Conservation (phyloP, 2,329 filamentous ascomycete species). For the Claviceps fusiformis region DNA sequence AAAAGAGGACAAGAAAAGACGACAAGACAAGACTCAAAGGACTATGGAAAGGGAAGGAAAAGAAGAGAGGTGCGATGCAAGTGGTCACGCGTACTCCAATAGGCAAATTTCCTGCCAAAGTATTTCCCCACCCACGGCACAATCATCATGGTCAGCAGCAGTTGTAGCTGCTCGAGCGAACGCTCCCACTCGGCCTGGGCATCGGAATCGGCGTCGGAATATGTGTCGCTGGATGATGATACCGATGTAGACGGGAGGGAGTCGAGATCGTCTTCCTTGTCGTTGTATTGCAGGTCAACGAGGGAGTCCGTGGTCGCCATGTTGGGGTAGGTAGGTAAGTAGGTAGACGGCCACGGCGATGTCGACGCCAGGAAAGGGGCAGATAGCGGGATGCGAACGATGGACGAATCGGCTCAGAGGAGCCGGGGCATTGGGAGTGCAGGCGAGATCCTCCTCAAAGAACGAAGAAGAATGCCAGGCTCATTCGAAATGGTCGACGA, state of each 20-base stretch:
- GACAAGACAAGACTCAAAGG: not conserved
- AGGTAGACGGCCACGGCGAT: not conserved
- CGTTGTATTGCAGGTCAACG: conserved; percentile 37
- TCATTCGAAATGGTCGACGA: not conserved
- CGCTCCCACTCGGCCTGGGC: conserved; percentile 93
- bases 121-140: conserved; percentile 93
- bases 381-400: not conserved
- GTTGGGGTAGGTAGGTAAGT: not conserved
- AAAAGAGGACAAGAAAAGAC: not conserved
- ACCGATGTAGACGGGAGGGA: conserved; percentile 42
- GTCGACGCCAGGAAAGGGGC: not conserved
- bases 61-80: not conserved
- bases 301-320: conserved; percentile 30
- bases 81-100: conserved; percentile 58
- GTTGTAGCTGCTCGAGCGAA: conserved; percentile 82
- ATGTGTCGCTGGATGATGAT: conserved; percentile 37
- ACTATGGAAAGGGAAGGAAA: not conserved
- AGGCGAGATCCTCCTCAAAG: not conserved
- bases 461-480: not conserved
- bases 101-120: conserved; percentile 85
- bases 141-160: conserved; percentile 85
- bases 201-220: conserved; percentile 56
- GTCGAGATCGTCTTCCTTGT: conserved; percentile 43
- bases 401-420: not conserved
- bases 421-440: not conserved